Evolutionary conservation across 371 early-diverging fungal species (phyloP), one percentile per base, ranked within the genome.

Genomic region (Blakeslea trispora): DNA sequence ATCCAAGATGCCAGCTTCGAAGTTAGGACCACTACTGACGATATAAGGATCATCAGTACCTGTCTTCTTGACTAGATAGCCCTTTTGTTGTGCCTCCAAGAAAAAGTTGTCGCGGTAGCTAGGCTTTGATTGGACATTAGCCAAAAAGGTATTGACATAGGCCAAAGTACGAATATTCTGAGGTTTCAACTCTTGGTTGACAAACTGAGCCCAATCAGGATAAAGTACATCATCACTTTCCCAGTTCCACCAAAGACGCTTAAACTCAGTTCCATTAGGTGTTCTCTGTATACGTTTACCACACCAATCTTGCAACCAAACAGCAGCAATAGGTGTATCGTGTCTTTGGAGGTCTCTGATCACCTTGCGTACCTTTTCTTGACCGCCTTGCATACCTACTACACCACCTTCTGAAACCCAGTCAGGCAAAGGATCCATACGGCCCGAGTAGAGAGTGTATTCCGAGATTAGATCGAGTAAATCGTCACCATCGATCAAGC

Each of bases 171-270:
- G 56, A 17, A 75, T 64, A 17, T 63, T 50, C 1, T 66, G 55
- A 9, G 45, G 14, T 1, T 32, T 28, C 14, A 52, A 15, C 5
- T 74, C 51, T 13, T 66, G 50, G 13, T 65, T 32, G 5, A 79
- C 72, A 35, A 79, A 60, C 1, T 40, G 32, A 1, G 45, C 13
- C 79, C 80, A 80, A 41, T 68, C 56, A 2, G 77, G 75, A 49
- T 80, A 75, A 13, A 65, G 44, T n/a, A 28, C 44, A 22, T 50
- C 49, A 43, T 72, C 74, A 39, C 61, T 50, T 43, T 79, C 76
- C 76, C 75, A 75, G 40, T 73, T 71, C 79, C 76, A 75, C 74
- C 75, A 77, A 2, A 72, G 48, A 0, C 75, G 65, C 56, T 72
- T 64, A 31, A 67, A 52, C 13, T 64, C 64, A 5, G 28, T 17